Conservation (phyloP, 2,329 filamentous ascomycete species). For the Pseudopyricularia cyperi region DNA sequence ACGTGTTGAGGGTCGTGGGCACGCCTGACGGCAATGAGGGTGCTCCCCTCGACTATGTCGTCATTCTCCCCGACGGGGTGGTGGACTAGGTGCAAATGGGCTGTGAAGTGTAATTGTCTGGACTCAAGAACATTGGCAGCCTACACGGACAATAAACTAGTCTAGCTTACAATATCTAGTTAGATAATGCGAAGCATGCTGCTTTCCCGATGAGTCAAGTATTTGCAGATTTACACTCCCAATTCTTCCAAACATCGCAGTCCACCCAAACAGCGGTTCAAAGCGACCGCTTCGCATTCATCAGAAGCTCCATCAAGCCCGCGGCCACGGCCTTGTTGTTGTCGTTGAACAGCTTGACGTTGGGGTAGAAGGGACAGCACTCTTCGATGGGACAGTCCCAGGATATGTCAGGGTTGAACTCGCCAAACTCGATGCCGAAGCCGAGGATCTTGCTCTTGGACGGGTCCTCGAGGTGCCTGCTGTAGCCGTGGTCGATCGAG, state of each 20-base stretch:
- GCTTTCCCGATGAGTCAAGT: too few relatives aligned
- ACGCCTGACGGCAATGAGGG: constrained; percentile 45
- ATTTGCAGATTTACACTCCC: too few relatives aligned
- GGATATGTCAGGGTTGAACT: constrained; percentile 13
- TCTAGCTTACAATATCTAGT: too few relatives aligned
- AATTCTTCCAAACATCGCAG: too few relatives aligned
- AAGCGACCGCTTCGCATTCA: background rate
- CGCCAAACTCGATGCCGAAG: constrained; percentile 34
- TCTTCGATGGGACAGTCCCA: constrained; percentile 3
- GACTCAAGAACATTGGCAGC: too few relatives aligned
- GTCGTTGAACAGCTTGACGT: constrained; percentile 23
- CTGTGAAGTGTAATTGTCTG: too few relatives aligned
- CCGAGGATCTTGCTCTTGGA: constrained; percentile 24
- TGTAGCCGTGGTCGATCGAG: constrained; percentile 32
- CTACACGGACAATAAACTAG: too few relatives aligned
- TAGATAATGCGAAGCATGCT: too few relatives aligned
- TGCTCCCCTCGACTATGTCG: constrained; percentile 55
- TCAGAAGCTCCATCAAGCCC: constrained; percentile 33
- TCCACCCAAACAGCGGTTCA: too few relatives aligned
- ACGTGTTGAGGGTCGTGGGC: constrained; percentile 41
- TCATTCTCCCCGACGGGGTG: constrained; percentile 40
- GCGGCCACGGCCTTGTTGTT: constrained; percentile 29
- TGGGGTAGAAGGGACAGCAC: constrained; percentile 31
- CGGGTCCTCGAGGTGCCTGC: constrained; percentile 23
- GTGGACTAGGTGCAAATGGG: background rate